These are phyloP conservation scores for Collybiopsis confluens DNA, from an alignment of 768 basidiomycete genomes.

Conservation along the genomic window DNA sequence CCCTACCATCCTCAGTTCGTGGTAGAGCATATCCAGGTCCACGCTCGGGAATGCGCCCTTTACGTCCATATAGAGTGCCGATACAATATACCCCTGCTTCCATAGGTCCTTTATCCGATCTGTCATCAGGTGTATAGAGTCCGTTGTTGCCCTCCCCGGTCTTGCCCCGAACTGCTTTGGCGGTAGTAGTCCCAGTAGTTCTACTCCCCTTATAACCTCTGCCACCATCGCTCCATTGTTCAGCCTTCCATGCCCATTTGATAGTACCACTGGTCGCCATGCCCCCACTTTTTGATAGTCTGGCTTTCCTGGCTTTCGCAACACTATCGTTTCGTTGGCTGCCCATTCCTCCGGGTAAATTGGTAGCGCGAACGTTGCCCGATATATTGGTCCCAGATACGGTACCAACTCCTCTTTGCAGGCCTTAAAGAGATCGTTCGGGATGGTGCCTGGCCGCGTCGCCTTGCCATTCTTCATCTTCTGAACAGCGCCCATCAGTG, in stretches of 20 bases:
- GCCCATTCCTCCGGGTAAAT: conserved; percentile 5
- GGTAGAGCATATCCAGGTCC: conserved; percentile 12
- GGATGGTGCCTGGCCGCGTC: neutral
- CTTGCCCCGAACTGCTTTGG: conserved; percentile 25
- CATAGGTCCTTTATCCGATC: conserved; percentile 18
- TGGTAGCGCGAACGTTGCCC: neutral
- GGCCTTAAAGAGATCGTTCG: conserved; percentile 13
- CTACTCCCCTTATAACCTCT: conserved; percentile 7
- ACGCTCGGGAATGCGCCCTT: conserved; percentile 24
- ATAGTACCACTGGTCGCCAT: conserved; percentile 23
- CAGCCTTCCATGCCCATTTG: neutral
- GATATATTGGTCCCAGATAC: conserved; percentile 16
- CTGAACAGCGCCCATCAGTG: conserved; percentile 10
- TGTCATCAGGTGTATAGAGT: conserved; percentile 22
- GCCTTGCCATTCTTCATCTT: conserved; percentile 6
- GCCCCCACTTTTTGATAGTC: conserved; percentile 21
- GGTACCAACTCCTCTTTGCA: conserved; percentile 10
- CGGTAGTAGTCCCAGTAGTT: conserved; percentile 18
- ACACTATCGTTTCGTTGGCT: conserved; percentile 13
- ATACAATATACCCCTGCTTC: conserved; percentile 17
- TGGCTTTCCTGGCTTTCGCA: conserved; percentile 21
- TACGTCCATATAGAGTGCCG: conserved; percentile 24
- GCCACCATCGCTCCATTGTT: neutral
- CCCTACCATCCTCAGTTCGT: conserved; percentile 18
- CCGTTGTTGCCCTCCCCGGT: conserved; percentile 23